Evolutionary conservation across 371 early-diverging fungal species (phyloP).

Genomic region (Batkoa obscura): DNA sequence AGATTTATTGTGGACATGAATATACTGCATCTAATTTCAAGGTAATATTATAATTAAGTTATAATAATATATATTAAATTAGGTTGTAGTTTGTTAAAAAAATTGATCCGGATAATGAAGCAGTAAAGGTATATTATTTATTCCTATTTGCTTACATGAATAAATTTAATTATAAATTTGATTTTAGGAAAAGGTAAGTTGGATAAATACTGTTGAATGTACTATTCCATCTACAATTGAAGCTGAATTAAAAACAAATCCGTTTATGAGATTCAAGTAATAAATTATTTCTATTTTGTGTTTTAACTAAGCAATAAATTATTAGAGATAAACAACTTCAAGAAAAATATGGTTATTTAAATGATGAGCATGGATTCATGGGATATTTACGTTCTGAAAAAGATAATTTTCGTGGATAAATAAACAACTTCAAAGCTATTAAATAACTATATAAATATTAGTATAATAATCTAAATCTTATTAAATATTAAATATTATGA

Average conservation of each 20-base stretch:
- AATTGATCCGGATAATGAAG: constrained; percentile 35
- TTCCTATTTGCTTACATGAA: constrained; percentile 7
- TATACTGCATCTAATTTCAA: constrained; percentile 55
- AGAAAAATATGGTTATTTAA: background rate
- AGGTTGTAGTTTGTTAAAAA: constrained; percentile 25
- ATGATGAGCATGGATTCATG: too few species aligned
- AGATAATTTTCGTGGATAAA: too few species aligned
- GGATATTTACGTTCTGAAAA: too few species aligned
- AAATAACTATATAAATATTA: too few species aligned
- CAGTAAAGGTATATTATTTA: constrained; percentile 12
- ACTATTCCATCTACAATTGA: constrained; percentile 79
- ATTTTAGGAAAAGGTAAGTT: constrained; percentile 25
- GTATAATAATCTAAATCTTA: too few species aligned
- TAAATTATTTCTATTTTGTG: background rate
- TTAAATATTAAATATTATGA: too few species aligned
- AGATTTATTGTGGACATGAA: constrained; percentile 85
- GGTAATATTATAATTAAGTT: constrained; percentile 10
- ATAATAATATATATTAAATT: background rate
- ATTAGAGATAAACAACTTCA: background rate
- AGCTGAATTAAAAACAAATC: constrained; percentile 66
- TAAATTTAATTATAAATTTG: background rate
- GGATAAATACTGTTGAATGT: constrained; percentile 22
- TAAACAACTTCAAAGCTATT: too few species aligned
- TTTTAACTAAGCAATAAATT: background rate
- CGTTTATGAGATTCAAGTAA: constrained; percentile 62